Base-by-base conservation (phyloP, 148 eudicot genomes). In the Simmondsia chinensis region DNA sequence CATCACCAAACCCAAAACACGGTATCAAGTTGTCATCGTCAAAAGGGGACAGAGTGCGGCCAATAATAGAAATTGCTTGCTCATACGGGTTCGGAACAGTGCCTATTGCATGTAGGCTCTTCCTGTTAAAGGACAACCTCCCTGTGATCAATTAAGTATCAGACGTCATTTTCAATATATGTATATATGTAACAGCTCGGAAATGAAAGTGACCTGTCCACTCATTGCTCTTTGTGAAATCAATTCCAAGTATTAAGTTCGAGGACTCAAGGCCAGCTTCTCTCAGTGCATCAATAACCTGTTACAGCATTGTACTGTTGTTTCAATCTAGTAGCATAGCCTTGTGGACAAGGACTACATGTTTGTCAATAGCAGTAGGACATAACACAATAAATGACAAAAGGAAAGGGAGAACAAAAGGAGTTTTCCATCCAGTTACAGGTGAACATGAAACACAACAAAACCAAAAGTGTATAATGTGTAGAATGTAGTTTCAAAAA, bases 181-280 rank as follows among this genome's bases (percentile, higher is more conserved):
- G n/a, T n/a, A n/a, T n/a, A n/a, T n/a, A n/a, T n/a, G n/a, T n/a
- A n/a, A n/a, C n/a, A n/a, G n/a, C n/a, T n/a, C n/a, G 20, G 32
- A 37, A 33, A 16, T 59, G 16, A 19, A 46, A 16, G 20, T 45
- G 42, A 83, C 94, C 94, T 44, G 80, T 57, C 94, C 94, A 83
- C 54, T 83, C 94, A 48, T 83, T 83, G 40, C 79, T 78, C 64
- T 78, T 70, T 11, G 80, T 56, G 57, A 62, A 75, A 57, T 85
- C 95, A 50, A 85, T 60, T 34, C 86, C 91, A 45, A 85, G 89
- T 48, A 85, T 77, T 36, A 85, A 50, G 54, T 85, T 85, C 29
- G 95, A 85, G n/a, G 95, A 85, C 69, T 85, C 95, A 52, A 85
- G 86, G 48, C 95, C 95, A 52, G 77, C 86, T 70, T 81, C 80